Evolutionary conservation across 192 early-diverging fungal species (phyloP).

Genomic region (Backusella luteola): DNA sequence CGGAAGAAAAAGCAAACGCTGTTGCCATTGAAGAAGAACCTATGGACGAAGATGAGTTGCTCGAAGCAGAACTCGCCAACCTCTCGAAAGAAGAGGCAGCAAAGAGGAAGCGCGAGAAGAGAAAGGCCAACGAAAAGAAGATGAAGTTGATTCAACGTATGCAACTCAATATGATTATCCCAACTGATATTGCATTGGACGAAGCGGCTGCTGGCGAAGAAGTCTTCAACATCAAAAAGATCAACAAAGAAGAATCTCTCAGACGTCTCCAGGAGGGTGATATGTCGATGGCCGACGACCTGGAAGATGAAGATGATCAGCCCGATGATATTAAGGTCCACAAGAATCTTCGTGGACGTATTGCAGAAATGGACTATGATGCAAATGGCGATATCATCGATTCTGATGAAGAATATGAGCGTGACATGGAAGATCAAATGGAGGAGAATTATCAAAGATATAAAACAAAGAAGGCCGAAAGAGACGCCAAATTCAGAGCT

Average conservation of each 20-base stretch:
- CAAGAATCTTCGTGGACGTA: constrained; percentile 12
- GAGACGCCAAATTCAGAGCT: constrained; percentile 74
- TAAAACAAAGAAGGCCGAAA: constrained; percentile 66
- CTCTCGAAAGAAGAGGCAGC: constrained; percentile 47
- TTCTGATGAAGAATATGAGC: constrained; percentile 29
- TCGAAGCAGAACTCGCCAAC: constrained; percentile 50
- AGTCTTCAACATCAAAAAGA: constrained; percentile 57
- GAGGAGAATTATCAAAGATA: constrained; percentile 70
- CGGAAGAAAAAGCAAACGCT: constrained; percentile 43
- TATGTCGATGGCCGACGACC: constrained; percentile 59
- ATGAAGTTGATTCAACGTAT: constrained; percentile 69
- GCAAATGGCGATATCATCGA: constrained; percentile 10
- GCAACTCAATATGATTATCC: constrained; percentile 79
- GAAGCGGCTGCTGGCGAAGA: constrained; percentile 52
- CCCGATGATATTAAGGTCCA: constrained; percentile 17
- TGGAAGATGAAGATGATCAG: constrained; percentile 44
- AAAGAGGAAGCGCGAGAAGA: constrained; percentile 53
- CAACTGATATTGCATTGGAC: constrained; percentile 74
- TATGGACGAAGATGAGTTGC: constrained; percentile 56
- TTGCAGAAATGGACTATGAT: constrained; percentile 21
- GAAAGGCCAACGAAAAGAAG: constrained; percentile 67
- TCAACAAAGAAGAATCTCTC: constrained; percentile 48
- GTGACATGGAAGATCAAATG: constrained; percentile 39
- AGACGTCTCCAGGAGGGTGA: constrained; percentile 54
- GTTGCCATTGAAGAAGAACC: constrained; percentile 38